These are phyloP conservation scores for Haberlea rhodopensis DNA, from an alignment of 257 asterid species.

Conservation along the genomic window DNA sequence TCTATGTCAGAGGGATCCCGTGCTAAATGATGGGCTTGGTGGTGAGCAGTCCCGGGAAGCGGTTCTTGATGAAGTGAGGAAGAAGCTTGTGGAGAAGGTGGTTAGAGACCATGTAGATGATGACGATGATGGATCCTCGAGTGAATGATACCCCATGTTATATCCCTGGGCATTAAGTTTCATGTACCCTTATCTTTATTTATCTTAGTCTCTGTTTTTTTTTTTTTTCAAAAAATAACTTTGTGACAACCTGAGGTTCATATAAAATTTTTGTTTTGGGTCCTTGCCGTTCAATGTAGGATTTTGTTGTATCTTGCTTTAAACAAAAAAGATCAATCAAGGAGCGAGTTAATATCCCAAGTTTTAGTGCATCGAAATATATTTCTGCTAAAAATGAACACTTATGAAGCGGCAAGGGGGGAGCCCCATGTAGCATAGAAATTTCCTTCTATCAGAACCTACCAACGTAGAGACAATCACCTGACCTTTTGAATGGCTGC, in stretches of 20 bases:
- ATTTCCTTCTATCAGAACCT: too few relatives aligned
- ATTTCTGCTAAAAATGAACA: too few relatives aligned
- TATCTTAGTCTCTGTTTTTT: too few relatives aligned
- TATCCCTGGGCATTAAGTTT: neutral
- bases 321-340: too few relatives aligned
- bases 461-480: too few relatives aligned
- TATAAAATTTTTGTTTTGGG: neutral
- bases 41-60: conserved; percentile 70
- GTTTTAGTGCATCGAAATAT: too few relatives aligned
- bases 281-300: neutral
- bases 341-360: too few relatives aligned
- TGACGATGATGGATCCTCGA: conserved; percentile 59
- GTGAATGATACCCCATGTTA: conserved; percentile 46
- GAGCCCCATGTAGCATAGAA: too few relatives aligned
- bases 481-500: too few relatives aligned
- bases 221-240: too few relatives aligned
- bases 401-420: too few relatives aligned
- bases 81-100: conserved; percentile 79
- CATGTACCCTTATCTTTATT: neutral
- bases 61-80: conserved; percentile 76
- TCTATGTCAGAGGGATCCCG: conserved; percentile 84
- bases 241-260: neutral
- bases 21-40: conserved; percentile 75
- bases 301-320: neutral
- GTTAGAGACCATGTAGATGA: conserved; percentile 72